A percentile compares a stretch with the other conserved stretches of the same genome.
These are phyloP conservation scores for Diaporthe helianthi DNA, from an alignment of 2,329 filamentous ascomycete genomes.

Conservation along the genomic window DNA sequence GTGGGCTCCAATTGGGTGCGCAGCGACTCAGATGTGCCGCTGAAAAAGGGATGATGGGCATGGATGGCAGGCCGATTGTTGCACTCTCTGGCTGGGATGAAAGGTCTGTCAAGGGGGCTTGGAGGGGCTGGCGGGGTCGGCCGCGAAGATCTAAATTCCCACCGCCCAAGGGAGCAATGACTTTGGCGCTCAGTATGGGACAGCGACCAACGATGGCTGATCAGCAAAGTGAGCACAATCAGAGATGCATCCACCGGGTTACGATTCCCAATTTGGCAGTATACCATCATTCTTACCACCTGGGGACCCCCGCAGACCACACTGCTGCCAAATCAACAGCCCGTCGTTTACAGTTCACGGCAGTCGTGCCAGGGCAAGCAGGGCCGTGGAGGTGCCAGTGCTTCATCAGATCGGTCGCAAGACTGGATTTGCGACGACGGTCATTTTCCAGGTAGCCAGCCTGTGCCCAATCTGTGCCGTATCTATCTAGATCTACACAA, in stretches of 20 bases:
- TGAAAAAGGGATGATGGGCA: conserved; percentile 24
- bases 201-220: background rate
- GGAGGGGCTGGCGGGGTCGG: conserved; percentile 27
- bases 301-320: too few species aligned
- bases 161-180: conserved; percentile 22
- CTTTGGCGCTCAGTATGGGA: conserved; percentile 6
- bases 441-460: background rate
- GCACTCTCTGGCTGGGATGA: background rate
- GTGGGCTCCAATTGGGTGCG: conserved; percentile 2
- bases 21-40: conserved; percentile 23
- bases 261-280: conserved; percentile 10
- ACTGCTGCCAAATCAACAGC: background rate
- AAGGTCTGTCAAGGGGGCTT: conserved; percentile 25
- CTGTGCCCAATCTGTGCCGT: background rate
- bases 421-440: background rate
- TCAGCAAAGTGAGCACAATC: conserved; percentile 22
- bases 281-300: background rate
- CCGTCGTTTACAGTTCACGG: background rate
- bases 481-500: too few species aligned
- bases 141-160: conserved; percentile 27
- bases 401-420: background rate
- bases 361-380: too few species aligned
- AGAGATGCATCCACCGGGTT: conserved; percentile 10
- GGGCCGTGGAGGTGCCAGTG: background rate
- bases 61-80: background rate